A percentile compares a stretch with the other conserved stretches of the same genome.
Evolutionary conservation across 164 flowering plant genomes (phyloP).

Genomic region (Malania oleifera): DNA sequence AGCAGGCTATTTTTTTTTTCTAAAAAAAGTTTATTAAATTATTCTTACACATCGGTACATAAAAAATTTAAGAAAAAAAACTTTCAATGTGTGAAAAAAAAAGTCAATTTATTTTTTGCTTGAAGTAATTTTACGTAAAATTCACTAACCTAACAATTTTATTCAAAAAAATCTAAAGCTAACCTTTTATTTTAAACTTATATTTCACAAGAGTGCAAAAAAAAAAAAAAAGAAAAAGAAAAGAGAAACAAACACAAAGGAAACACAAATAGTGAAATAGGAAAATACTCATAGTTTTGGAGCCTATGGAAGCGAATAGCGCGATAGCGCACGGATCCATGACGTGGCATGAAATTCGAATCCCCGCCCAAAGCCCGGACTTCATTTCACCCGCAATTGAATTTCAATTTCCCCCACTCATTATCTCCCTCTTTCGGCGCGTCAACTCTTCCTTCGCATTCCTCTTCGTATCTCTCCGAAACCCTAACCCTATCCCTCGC

Average conservation of each 20-base stretch:
- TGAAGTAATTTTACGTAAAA: too few relatives aligned
- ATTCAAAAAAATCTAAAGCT: too few relatives aligned
- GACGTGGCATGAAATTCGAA: conserved; percentile 33
- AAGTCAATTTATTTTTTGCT: too few relatives aligned
- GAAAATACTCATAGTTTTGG: background rate
- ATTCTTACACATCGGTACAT: too few relatives aligned
- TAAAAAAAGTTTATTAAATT: too few relatives aligned
- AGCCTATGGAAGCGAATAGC: conserved; percentile 12
- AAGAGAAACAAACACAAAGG: conserved; percentile 17
- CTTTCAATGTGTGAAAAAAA: too few relatives aligned
- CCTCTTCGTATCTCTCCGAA: background rate
- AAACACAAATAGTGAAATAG: conserved; percentile 17
- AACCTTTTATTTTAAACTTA: too few relatives aligned
- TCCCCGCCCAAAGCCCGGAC: conserved; percentile 41
- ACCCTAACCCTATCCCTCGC: conserved; percentile 22
- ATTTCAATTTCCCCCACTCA: conserved; percentile 33
- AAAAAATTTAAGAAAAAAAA: too few relatives aligned
- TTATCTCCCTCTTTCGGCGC: conserved; percentile 18
- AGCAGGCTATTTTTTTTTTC: too few relatives aligned
- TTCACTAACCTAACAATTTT: too few relatives aligned
- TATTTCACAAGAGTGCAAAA: conserved; percentile 6
- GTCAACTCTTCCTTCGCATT: conserved; percentile 8
- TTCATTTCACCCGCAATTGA: conserved; percentile 38
- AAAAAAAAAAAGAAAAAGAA: background rate
- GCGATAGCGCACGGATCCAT: conserved; percentile 25